Base-by-base conservation (phyloP, 495 filamentous ascomycete genomes). In the Tuber calosporum region DNA sequence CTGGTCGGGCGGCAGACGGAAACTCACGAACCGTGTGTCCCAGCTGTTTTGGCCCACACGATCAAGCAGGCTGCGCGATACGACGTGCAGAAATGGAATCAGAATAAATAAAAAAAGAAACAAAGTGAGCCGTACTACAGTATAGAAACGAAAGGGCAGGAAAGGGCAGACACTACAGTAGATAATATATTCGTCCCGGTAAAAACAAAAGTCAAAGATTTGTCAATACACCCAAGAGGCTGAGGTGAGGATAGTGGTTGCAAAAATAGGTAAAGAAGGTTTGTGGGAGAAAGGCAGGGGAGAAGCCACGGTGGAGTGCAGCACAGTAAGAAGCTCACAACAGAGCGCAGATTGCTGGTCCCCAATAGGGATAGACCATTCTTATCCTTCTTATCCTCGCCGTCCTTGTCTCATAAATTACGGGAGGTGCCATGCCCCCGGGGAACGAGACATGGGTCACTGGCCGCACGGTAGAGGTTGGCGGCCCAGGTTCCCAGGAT, bases 11-110 rank as follows among this genome's bases (percentile, higher is more conserved):
- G 67, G 72, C 67, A 48, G 72, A 66, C 37, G 39, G 34, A 69
- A 68, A 36, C 36, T 34, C 30, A 17, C 53, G 45, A 73, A 42
- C n/a, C 38, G 38, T 62, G 39, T 76, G 69, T 69, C 73, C 72
- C 66, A 71, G 48, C 34, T 34, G 19, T 34, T 34, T 43, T 68
- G 45, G 73, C 72, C 72, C 71, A 62, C 82, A 73, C 42, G 74
- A 77, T 75, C 74, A n/a, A 69, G 70, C 30, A 69, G 48, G 69
- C 58, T 69, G 70, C 79, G 75, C 69, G 40, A 74, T 34, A 67
- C 40, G 58, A 36, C 30, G 41, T 73, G 20, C 69, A n/a, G 69
- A 66, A 39, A 26, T 19, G 73, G 66, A 39, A 67, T 11, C 6
- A 67, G 69, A n/a, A n/a, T 13, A 73, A 48, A 69, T n/a, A 39